Base-by-base conservation (phyloP, 805 yeast species). In the Brettanomyces custersianus region DNA sequence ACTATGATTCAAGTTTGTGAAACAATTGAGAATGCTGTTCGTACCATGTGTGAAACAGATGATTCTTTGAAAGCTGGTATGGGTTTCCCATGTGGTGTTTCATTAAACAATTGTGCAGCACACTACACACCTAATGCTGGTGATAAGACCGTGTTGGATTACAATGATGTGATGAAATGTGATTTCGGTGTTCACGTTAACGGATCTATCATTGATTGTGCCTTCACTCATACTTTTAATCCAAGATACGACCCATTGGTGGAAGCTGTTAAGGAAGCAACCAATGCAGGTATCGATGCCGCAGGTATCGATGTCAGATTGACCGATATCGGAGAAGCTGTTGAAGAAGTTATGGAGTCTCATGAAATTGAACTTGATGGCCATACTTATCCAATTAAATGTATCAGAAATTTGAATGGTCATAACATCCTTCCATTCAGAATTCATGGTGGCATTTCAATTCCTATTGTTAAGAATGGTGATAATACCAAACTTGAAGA, bases 401-500 rank as follows among this genome's bases (percentile, higher is more conserved):
- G 92, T 45, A 88, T 94, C 51, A 72, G 94, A 47, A 92, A 92
- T 62, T 72, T 92, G 55, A 82, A 86, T 59, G 99, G 99, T 26
- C 99, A 92, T 63, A 88, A 79, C 54, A 92, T 92, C 50, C 78
- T 74, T 19, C 88, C 80, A 38, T 88, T 68, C 60, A 68, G 66
- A 36, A 92, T 92, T 51, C 99, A 92, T 59, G 92, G 88, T 29
- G 96, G 96, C 44, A 92, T 92, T 59, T 78, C 94, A 19, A 97
- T 92, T 32, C 99, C 99, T 13, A 92, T 92, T 51, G 95, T 92
- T 24, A 81, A 88, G 51, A 84, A 84, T 51, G 90, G 87, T 6
- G 98, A 92, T 57, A 73, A 73, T 59, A 92, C 97, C 9, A 90
- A 90, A 70, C 90, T 92, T 96, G 99, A 92, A 59, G 99, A 92